phyloP scores from a whole-genome alignment of 1,284 basidiomycete genomes.

The Melanopsichium pennsylvanicum region DNA sequence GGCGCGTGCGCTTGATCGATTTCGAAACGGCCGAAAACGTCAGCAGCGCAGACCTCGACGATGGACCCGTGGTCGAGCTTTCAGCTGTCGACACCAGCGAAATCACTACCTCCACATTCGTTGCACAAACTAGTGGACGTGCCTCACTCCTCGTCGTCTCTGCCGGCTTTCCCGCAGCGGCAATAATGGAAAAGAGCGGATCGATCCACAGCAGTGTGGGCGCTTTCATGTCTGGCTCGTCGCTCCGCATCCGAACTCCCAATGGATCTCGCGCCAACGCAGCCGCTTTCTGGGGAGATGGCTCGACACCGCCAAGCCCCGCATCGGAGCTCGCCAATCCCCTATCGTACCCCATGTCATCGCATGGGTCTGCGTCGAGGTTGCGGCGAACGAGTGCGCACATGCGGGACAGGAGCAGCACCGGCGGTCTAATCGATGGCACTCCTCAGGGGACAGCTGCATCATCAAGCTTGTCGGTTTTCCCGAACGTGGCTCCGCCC shows the following conservation, averaged over 20 bases:
- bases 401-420: slow-evolving; percentile 31
- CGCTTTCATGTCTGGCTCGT: slow-evolving; percentile 24
- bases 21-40: slow-evolving; percentile 21
- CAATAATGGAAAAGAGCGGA: slow-evolving; percentile 28
- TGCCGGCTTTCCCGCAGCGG: slow-evolving; percentile 1
- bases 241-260: slow-evolving; percentile 32
- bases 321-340: slow-evolving; percentile 31
- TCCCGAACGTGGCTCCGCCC: slow-evolving; percentile 23
- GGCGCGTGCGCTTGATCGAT: slow-evolving; percentile 26
- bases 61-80: slow-evolving; percentile 30
- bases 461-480: slow-evolving; percentile 20
- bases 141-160: slow-evolving; percentile 29
- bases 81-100: slow-evolving; percentile 18
- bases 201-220: slow-evolving; percentile 33
- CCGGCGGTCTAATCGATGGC: slow-evolving; percentile 1
- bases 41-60: slow-evolving; percentile 33
- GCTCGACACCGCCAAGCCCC: slow-evolving; percentile 42
- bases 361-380: slow-evolving; percentile 35
- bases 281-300: slow-evolving; percentile 36
- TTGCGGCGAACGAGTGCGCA: slow-evolving; percentile 34
- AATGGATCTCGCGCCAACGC: slow-evolving; percentile 36
- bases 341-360: slow-evolving; percentile 42
- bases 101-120: slow-evolving; percentile 13
- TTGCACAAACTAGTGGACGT: slow-evolving; percentile 25
- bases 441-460: slow-evolving; percentile 8